Conservation (phyloP, 2,329 filamentous ascomycete species). For the Parasarocladium wereldwijsianum region DNA sequence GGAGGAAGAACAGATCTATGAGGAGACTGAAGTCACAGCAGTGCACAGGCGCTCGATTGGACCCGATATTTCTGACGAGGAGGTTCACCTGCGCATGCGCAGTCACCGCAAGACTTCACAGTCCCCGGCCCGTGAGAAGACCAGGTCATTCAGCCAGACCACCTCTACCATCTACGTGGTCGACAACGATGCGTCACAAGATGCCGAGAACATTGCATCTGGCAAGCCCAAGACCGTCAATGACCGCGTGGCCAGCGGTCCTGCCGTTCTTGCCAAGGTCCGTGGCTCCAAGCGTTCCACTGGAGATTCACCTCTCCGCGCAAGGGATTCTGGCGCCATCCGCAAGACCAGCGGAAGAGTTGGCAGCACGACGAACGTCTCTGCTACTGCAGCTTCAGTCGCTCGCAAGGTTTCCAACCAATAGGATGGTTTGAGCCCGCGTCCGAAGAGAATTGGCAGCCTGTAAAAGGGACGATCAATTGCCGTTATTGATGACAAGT, state of each 20-base stretch:
- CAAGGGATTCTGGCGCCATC: constrained; percentile 37
- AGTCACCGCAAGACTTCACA: constrained; percentile 50
- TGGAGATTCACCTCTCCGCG: constrained; percentile 33
- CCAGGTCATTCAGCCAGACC: constrained; percentile 61
- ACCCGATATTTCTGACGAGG: constrained; percentile 60
- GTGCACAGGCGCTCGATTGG: constrained; percentile 47
- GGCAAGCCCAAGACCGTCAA: constrained; percentile 44
- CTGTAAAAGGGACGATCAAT: no score
- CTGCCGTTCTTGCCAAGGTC: constrained; percentile 47
- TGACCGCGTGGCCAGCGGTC: constrained; percentile 38
- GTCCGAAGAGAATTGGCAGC: constrained; percentile 19
- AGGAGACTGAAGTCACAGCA: constrained; percentile 46
- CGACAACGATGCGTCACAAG: constrained; percentile 54
- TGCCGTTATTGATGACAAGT: no score
- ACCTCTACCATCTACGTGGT: constrained; percentile 53
- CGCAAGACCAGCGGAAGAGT: constrained; percentile 54
- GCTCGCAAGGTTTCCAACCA: constrained; percentile 35
- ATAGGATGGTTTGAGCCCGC: constrained; percentile 10
- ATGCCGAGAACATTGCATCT: constrained; percentile 55
- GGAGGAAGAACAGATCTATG: constrained; percentile 33
- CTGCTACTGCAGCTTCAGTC: constrained; percentile 26
- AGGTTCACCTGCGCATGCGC: constrained; percentile 62
- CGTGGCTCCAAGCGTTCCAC: constrained; percentile 42
- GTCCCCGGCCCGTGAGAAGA: constrained; percentile 48
- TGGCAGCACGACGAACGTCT: constrained; percentile 36